These are phyloP conservation scores for Aspergillus cristatus DNA, from an alignment of 495 filamentous ascomycete species.

Conservation along the genomic window DNA sequence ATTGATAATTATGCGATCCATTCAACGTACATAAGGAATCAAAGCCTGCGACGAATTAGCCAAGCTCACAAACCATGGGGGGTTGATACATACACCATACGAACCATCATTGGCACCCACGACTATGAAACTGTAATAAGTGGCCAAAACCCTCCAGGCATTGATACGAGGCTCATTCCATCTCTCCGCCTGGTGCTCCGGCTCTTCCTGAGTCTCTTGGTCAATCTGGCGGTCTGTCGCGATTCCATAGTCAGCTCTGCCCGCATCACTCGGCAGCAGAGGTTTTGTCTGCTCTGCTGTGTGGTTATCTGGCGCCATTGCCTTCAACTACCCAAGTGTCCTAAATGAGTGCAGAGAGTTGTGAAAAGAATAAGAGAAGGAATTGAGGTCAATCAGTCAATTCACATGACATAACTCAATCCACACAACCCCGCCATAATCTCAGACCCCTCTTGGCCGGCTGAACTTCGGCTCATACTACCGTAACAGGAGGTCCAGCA, in stretches of 20 bases:
- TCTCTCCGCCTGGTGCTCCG: conserved; percentile 16
- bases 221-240: background rate
- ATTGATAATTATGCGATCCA: conserved; percentile 5
- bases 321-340: no score
- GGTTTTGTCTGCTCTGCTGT: background rate
- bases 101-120: conserved; percentile 66
- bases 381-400: no score
- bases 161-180: conserved; percentile 63
- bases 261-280: background rate
- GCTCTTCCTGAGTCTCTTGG: background rate
- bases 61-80: conserved; percentile 1
- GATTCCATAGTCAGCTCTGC: background rate
- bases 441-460: no score
- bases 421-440: no score
- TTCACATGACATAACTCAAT: no score
- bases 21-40: conserved; percentile 35
- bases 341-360: no score
- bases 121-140: conserved; percentile 55
- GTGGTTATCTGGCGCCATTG: background rate
- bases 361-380: no score
- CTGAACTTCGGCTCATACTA: no score
- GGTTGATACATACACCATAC: conserved; percentile 46
- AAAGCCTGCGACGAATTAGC: conserved; percentile 35
- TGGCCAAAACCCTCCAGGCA: conserved; percentile 48
- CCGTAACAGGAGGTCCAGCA: no score